Conservation (phyloP, 2,329 filamentous ascomycete genomes). For the Diaporthe citri region DNA sequence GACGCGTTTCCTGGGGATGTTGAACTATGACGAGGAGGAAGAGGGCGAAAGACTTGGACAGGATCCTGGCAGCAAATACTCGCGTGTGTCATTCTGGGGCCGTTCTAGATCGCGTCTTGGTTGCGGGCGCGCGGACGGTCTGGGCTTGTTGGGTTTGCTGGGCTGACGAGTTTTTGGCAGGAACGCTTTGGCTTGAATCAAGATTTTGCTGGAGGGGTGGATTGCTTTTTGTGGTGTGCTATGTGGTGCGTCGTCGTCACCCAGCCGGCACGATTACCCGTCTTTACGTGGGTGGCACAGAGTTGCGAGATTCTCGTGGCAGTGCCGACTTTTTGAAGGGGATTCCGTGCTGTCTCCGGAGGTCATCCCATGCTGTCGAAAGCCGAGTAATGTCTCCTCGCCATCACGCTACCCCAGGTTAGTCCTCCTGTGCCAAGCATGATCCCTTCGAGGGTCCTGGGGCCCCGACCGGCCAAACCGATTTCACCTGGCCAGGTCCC, state of each 20-base stretch:
- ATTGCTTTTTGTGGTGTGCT: neutral
- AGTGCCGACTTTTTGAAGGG: neutral
- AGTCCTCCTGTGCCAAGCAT: neutral
- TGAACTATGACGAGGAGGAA: neutral
- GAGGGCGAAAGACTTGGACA: neutral
- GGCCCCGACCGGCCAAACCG: neutral
- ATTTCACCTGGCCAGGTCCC: neutral
- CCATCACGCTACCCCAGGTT: neutral
- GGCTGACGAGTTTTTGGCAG: neutral
- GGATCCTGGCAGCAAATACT: neutral
- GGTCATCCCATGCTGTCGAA: neutral
- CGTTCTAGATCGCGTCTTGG: neutral
- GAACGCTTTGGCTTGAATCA: neutral
- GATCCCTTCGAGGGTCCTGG: neutral
- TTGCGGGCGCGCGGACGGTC: neutral
- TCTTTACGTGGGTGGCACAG: no score
- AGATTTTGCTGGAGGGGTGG: no score
- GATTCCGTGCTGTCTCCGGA: neutral
- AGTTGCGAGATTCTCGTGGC: neutral
- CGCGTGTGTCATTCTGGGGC: neutral
- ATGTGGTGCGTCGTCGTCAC: neutral
- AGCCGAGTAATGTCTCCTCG: neutral
- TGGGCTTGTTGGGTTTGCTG: neutral
- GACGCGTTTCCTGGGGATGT: neutral
- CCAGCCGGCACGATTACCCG: neutral